Evolutionary conservation across 257 asterid genomes (phyloP).

Genomic region (Solanum phureja): DNA sequence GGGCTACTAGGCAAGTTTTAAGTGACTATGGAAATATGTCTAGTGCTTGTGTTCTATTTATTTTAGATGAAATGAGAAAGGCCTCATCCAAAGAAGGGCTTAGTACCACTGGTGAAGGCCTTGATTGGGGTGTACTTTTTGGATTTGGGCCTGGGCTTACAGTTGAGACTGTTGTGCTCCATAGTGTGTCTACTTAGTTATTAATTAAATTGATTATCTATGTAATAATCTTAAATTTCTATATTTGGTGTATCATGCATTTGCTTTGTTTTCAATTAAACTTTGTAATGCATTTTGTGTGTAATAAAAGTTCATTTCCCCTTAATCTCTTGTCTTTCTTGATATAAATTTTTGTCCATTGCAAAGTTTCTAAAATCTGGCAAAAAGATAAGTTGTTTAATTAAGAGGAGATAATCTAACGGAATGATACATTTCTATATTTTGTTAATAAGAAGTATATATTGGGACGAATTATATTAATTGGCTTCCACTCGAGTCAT

Average conservation of each 20-base stretch:
- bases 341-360: background rate
- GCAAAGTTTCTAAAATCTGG: background rate
- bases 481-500: background rate
- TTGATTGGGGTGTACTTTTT: slow-evolving; percentile 61
- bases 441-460: background rate
- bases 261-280: background rate
- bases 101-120: slow-evolving; percentile 56
- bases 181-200: slow-evolving; percentile 23
- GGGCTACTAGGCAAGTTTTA: slow-evolving; percentile 45
- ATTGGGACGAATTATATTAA: too few species aligned
- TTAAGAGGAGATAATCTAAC: background rate
- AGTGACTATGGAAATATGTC: slow-evolving; percentile 66
- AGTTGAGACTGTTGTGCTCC: slow-evolving; percentile 66
- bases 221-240: background rate
- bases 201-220: background rate
- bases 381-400: background rate
- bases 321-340: too few species aligned
- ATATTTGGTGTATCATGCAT: background rate
- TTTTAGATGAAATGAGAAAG: slow-evolving; percentile 67
- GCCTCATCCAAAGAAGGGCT: slow-evolving; percentile 40
- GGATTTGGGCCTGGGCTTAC: slow-evolving; percentile 81
- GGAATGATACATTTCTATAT: background rate
- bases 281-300: background rate
- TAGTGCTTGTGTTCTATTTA: slow-evolving; percentile 48
- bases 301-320: background rate